phyloP scores from a whole-genome alignment of 352 stramenopile species.

The Phytophthora fragariae region DNA sequence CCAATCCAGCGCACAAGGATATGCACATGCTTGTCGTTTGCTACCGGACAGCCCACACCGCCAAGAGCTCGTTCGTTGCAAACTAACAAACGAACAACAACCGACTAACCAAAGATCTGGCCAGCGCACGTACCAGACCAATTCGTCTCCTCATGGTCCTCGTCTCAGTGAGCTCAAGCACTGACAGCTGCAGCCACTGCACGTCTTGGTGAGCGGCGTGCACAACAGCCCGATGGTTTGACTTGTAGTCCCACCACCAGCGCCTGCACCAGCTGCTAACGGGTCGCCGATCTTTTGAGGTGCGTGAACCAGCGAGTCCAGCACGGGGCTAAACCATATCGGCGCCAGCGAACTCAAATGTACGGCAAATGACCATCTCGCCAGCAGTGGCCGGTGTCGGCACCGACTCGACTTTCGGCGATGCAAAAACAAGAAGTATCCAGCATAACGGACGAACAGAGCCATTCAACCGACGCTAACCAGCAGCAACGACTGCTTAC shows the following conservation, averaged over 20 bases:
- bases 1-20: too few species aligned
- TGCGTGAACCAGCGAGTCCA: neutral
- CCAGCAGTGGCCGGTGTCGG: constrained; percentile 10
- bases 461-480: constrained; percentile 10
- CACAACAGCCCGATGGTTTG: too few species aligned
- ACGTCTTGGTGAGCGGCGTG: constrained; percentile 8
- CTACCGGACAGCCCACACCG: neutral
- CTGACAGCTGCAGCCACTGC: constrained; percentile 1
- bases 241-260: neutral
- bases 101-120: too few species aligned
- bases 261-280: constrained; percentile 1
- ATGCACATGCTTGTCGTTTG: neutral
- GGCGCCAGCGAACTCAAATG: neutral
- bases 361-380: constrained; percentile 13
- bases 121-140: too few species aligned
- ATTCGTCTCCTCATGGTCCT: neutral
- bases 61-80: neutral
- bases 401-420: constrained; percentile 13
- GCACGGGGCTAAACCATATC: neutral
- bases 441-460: constrained; percentile 24
- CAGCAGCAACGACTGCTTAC: neutral
- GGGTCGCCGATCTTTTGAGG: constrained; percentile 6
- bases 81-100: neutral
- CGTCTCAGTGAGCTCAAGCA: constrained; percentile 5
- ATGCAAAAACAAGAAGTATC: constrained; percentile 18